Evolutionary conservation across 1,284 basidiomycete species (phyloP).

Genomic region (Singerocomus rubriflavus): DNA sequence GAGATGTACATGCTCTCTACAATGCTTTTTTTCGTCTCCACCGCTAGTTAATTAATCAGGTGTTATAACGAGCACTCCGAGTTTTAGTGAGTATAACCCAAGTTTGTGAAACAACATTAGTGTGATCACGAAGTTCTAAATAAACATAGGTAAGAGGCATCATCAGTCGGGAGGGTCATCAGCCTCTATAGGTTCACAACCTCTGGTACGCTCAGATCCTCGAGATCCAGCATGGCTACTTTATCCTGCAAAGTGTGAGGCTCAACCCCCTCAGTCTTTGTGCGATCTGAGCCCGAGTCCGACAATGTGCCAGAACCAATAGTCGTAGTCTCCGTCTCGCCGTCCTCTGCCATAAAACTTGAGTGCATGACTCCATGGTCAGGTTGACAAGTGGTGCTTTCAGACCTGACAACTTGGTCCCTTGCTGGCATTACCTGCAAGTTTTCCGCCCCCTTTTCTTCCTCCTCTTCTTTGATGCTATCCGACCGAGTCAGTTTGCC

Average conservation of each 20-base stretch:
- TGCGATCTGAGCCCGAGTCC: constrained; percentile 28
- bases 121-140: constrained; percentile 17
- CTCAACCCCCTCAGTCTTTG: constrained; percentile 24
- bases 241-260: constrained; percentile 29
- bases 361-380: constrained; percentile 5
- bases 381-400: constrained; percentile 4
- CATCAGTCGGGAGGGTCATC: neutral
- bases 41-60: neutral
- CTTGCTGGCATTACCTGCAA: neutral
- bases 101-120: constrained; percentile 2
- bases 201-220: constrained; percentile 20
- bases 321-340: constrained; percentile 23
- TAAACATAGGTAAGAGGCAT: constrained; percentile 25
- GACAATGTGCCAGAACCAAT: constrained; percentile 27
- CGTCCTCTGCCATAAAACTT: constrained; percentile 13
- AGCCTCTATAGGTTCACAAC: constrained; percentile 17
- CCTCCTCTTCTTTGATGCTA: constrained; percentile 32
- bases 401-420: constrained; percentile 2
- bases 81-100: neutral
- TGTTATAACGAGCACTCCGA: too few species aligned
- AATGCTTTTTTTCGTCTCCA: neutral
- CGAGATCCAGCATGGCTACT: constrained; percentile 26
- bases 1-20: neutral
- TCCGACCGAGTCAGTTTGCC: constrained; percentile 31
- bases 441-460: constrained; percentile 19